Percentiles rank a stretch among this genome's conserved stretches.
phyloP scores from a whole-genome alignment of 2,329 filamentous ascomycete genomes.

The Cryphonectria japonica region DNA sequence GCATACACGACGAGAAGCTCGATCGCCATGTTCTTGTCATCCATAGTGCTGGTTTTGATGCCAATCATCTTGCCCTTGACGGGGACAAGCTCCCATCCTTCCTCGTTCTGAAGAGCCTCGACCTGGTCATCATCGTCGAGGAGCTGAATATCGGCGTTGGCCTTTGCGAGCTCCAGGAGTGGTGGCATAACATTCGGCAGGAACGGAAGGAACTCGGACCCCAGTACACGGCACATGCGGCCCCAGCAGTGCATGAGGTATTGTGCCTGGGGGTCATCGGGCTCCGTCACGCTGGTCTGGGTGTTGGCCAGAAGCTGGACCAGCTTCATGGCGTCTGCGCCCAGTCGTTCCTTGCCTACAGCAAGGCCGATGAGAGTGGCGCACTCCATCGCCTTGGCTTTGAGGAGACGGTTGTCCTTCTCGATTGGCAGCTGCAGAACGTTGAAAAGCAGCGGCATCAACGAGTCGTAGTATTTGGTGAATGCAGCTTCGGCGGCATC shows the following conservation, averaged over 20 bases:
- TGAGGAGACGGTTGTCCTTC: slow-evolving; percentile 87
- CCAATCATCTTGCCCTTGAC: slow-evolving; percentile 98
- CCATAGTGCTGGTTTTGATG: slow-evolving; percentile 94
- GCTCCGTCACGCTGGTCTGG: slow-evolving; percentile 82
- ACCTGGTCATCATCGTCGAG: slow-evolving; percentile 95
- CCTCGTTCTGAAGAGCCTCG: slow-evolving; percentile 88
- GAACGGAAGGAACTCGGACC: slow-evolving; percentile 88
- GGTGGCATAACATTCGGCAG: slow-evolving; percentile 93
- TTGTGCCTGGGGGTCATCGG: slow-evolving; percentile 93
- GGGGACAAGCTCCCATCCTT: slow-evolving; percentile 96
- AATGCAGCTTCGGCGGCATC: slow-evolving; percentile 96
- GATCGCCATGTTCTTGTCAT: slow-evolving; percentile 99
- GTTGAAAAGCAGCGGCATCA: slow-evolving; percentile 93
- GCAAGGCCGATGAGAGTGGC: slow-evolving; percentile 94
- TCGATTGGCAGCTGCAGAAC: slow-evolving; percentile 88
- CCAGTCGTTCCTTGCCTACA: slow-evolving; percentile 91
- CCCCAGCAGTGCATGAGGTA: slow-evolving; percentile 99
- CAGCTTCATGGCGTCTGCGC: slow-evolving; percentile 81
- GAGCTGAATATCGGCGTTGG: slow-evolving; percentile 96
- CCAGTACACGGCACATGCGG: slow-evolving; percentile 94
- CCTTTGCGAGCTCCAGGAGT: slow-evolving; percentile 84
- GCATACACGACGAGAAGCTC: slow-evolving; percentile 97
- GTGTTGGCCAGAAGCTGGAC: slow-evolving; percentile 88
- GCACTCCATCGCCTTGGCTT: slow-evolving; percentile 99
- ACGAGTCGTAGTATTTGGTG: slow-evolving; percentile 88